Evolutionary conservation across 2,329 filamentous ascomycete genomes (phyloP).

Genomic region (Diaporthe sp.): DNA sequence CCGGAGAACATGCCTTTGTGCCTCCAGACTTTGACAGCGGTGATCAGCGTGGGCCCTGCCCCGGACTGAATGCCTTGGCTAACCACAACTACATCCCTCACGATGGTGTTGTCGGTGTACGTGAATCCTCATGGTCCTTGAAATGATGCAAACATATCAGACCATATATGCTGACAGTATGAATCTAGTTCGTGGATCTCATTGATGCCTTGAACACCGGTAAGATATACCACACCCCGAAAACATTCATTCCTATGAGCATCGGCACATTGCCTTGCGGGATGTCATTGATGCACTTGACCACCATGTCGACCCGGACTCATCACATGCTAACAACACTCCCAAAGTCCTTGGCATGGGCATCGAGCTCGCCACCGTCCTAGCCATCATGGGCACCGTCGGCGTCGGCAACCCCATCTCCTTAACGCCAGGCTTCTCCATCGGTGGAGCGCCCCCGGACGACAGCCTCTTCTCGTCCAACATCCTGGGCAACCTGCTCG

Average conservation of each 20-base stretch:
- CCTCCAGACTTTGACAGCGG: conserved; percentile 40
- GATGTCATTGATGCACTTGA: not conserved
- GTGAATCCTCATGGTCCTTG: fast-evolving
- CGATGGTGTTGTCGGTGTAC: conserved; percentile 43
- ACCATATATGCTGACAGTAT: no score
- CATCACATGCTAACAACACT: not conserved
- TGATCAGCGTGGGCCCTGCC: conserved; percentile 46
- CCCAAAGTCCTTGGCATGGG: conserved; percentile 59
- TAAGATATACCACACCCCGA: conserved; percentile 5
- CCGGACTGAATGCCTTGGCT: conserved; percentile 47
- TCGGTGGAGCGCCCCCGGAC: conserved; percentile 48
- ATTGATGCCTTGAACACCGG: conserved; percentile 43
- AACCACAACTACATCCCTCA: conserved; percentile 47
- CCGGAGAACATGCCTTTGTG: conserved; percentile 23
- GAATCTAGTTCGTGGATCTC: conserved; percentile 44
- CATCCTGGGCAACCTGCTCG: conserved; percentile 56
- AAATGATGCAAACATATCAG: not conserved
- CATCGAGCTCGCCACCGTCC: conserved; percentile 54
- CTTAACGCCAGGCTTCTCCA: conserved; percentile 58
- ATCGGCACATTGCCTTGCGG: no score
- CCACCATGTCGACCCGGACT: not conserved
- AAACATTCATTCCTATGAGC: fast-evolving
- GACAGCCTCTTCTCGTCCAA: conserved; percentile 49
- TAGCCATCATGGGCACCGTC: conserved; percentile 60
- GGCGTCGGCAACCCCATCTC: conserved; percentile 64